Conservation (phyloP, 176 grass and related monocot species). For the Lolium multiflorum region DNA sequence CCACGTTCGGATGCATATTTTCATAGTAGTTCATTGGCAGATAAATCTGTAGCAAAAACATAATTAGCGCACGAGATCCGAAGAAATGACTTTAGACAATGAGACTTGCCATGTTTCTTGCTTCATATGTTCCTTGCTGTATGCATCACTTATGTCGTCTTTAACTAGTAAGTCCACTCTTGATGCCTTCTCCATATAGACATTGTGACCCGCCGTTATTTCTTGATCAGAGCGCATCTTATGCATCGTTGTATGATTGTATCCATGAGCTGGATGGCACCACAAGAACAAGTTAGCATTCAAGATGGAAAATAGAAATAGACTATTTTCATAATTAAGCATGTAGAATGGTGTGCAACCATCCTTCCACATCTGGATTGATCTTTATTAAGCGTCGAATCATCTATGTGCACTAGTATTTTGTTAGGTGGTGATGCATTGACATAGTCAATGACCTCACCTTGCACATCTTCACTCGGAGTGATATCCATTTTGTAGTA, state of each 20-base stretch:
- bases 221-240: too few relatives aligned
- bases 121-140: not conserved
- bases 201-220: accelerated
- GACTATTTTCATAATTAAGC: too few relatives aligned
- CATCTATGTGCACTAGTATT: not conserved
- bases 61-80: not conserved
- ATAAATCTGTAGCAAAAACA: not conserved
- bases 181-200: too few relatives aligned
- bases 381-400: not conserved
- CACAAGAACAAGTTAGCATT: too few relatives aligned
- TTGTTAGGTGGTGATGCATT: not conserved
- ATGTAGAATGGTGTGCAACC: too few relatives aligned
- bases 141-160: not conserved
- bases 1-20: too few relatives aligned
- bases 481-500: not conserved
- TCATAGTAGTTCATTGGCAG: too few relatives aligned
- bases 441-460: not conserved
- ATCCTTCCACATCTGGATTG: not conserved
- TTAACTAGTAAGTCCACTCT: too few relatives aligned
- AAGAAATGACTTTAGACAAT: too few relatives aligned
- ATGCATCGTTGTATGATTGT: too few relatives aligned
- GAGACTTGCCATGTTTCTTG: not conserved
- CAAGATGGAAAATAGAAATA: too few relatives aligned
- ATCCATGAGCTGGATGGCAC: too few relatives aligned
- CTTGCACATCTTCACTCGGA: not conserved